Evolutionary conservation across 169 alveolate genomes (phyloP).

Genomic region (Plasmodium inui): DNA sequence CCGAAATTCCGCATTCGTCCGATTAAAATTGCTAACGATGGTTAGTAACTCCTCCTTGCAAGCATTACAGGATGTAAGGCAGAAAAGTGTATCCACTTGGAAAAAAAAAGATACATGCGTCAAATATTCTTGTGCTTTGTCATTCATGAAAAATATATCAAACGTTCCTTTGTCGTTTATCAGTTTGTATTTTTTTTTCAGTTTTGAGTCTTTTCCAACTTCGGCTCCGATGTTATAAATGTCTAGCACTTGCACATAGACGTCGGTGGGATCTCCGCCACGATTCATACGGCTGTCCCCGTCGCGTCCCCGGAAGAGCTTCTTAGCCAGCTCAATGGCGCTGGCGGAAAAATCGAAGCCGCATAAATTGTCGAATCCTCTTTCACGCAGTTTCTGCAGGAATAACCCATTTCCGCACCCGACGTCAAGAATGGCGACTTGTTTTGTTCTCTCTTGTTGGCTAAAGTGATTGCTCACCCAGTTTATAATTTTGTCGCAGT

Average conservation of each 20-base stretch:
- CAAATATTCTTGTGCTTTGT: slow-evolving; percentile 70
- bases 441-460: slow-evolving; percentile 14
- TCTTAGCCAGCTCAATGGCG: slow-evolving; percentile 80
- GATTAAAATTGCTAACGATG: slow-evolving; percentile 38
- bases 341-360: slow-evolving; percentile 82
- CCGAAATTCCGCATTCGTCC: not conserved
- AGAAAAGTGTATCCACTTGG: slow-evolving; percentile 59
- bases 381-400: slow-evolving; percentile 57
- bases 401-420: slow-evolving; percentile 84
- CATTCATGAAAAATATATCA: slow-evolving; percentile 81
- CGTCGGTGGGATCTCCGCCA: not conserved
- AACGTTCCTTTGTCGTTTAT: slow-evolving; percentile 83
- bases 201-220: not conserved
- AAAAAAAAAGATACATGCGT: slow-evolving; percentile 69
- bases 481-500: slow-evolving; percentile 63
- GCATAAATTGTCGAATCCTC: slow-evolving; percentile 68
- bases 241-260: slow-evolving; percentile 72
- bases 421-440: slow-evolving; percentile 75
- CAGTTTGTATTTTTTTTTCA: slow-evolving; percentile 68
- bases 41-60: slow-evolving; percentile 78
- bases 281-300: not conserved
- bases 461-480: slow-evolving; percentile 35
- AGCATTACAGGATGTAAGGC: slow-evolving; percentile 80
- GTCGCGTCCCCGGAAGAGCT: not conserved
- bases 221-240: slow-evolving; percentile 40